These are phyloP conservation scores for Raffaelea arxii DNA, from an alignment of 2,329 filamentous ascomycete species.

Conservation along the genomic window DNA sequence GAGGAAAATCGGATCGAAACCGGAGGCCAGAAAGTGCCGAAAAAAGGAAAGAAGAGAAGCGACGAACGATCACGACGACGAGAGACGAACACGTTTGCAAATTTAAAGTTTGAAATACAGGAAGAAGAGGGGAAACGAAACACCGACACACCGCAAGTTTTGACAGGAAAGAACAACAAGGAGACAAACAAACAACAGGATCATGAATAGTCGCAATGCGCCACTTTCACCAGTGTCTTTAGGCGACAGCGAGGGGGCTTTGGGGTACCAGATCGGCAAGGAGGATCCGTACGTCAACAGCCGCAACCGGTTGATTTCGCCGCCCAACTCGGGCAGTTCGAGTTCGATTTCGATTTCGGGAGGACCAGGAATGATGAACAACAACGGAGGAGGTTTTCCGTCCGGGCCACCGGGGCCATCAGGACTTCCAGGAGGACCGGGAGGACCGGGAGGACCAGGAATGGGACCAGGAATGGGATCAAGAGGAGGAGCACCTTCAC, in stretches of 20 bases:
- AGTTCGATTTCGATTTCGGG: constrained; percentile 45
- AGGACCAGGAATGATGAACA: no score
- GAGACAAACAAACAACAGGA: constrained; percentile 15
- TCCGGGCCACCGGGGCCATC: constrained; percentile 44
- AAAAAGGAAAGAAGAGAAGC: neutral
- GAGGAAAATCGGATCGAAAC: neutral
- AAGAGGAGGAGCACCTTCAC: constrained; percentile 61
- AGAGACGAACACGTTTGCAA: no score
- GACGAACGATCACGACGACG: neutral
- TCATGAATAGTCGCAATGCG: constrained; percentile 65
- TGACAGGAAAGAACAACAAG: neutral
- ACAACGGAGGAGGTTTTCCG: constrained; percentile 48
- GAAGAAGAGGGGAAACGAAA: no score
- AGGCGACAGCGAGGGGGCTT: constrained; percentile 76
- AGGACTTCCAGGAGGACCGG: no score
- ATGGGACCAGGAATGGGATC: no score
- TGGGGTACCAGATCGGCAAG: constrained; percentile 45
- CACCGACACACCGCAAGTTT: no score
- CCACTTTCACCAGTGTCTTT: constrained; percentile 74
- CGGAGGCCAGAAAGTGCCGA: neutral
- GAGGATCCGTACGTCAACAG: constrained; percentile 42
- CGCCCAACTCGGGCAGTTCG: constrained; percentile 57
- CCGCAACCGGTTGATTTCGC: constrained; percentile 55
- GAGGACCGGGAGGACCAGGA: no score
- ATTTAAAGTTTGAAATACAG: no score